These are phyloP conservation scores for Yamadazyma dushanensis DNA, from an alignment of 1,139 yeast species.

Conservation along the genomic window DNA sequence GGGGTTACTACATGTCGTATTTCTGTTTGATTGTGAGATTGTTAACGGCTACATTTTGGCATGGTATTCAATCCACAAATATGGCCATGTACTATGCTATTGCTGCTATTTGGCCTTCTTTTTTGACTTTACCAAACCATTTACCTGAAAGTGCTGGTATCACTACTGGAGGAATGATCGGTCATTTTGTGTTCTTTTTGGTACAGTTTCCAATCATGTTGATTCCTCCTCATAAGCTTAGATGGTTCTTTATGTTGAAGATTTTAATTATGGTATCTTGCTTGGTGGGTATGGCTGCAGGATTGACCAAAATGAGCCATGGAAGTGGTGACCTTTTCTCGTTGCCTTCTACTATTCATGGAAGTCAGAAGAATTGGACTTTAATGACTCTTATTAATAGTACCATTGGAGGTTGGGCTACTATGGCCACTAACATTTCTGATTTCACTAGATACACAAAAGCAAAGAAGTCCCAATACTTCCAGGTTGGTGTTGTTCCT, in stretches of 20 bases:
- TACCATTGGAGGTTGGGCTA: slow-evolving; percentile 19
- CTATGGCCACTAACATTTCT: slow-evolving; percentile 17
- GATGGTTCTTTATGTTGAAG: slow-evolving; percentile 17
- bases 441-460: slow-evolving; percentile 17
- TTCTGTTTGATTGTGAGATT: slow-evolving; percentile 33
- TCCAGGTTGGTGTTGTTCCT: slow-evolving; percentile 14
- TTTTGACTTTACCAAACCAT: slow-evolving; percentile 23
- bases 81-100: slow-evolving; percentile 29
- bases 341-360: slow-evolving; percentile 9
- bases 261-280: slow-evolving; percentile 15
- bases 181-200: slow-evolving; percentile 16
- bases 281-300: slow-evolving; percentile 15
- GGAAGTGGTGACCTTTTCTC: slow-evolving; percentile 14
- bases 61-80: slow-evolving; percentile 34
- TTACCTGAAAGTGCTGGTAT: slow-evolving; percentile 23
- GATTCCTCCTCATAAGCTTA: slow-evolving; percentile 16
- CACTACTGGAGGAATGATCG: slow-evolving; percentile 12
- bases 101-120: slow-evolving; percentile 31
- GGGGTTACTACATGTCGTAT: slow-evolving; percentile 30
- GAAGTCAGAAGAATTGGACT: slow-evolving; percentile 14
- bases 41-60: slow-evolving; percentile 37
- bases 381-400: slow-evolving; percentile 10
- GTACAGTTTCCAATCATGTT: slow-evolving; percentile 17
- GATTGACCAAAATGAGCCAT: slow-evolving; percentile 15
- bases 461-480: slow-evolving; percentile 10